Evolutionary conservation across 768 basidiomycete genomes (phyloP).

Genomic region (Neoboletus subvelutipes): DNA sequence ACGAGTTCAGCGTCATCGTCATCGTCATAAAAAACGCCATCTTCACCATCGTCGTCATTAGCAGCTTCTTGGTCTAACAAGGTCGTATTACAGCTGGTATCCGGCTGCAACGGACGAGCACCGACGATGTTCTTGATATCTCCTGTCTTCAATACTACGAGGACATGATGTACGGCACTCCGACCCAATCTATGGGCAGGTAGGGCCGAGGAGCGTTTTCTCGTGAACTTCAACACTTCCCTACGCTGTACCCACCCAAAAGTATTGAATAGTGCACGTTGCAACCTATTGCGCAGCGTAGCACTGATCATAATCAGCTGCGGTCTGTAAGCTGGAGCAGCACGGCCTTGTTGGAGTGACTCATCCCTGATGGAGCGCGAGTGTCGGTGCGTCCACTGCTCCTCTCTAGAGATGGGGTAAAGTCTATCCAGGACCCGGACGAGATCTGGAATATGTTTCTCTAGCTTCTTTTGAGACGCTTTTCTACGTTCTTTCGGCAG

Average conservation of each 20-base stretch:
- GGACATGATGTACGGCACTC: slow-evolving; percentile 49
- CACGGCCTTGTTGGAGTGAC: slow-evolving; percentile 8
- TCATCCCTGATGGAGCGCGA: slow-evolving; percentile 1
- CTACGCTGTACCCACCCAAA: slow-evolving; percentile 58
- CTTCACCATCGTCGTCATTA: slow-evolving; percentile 6
- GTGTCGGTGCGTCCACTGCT: not conserved
- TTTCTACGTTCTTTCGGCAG: slow-evolving; percentile 39
- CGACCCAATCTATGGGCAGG: slow-evolving; percentile 29
- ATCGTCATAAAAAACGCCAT: slow-evolving; percentile 26
- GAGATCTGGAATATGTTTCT: slow-evolving; percentile 57
- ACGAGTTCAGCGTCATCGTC: slow-evolving; percentile 20
- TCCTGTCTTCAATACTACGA: slow-evolving; percentile 58
- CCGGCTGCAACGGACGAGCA: slow-evolving; percentile 30
- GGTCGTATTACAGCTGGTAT: not conserved
- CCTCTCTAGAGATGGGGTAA: slow-evolving; percentile 38
- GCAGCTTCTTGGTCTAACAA: not conserved
- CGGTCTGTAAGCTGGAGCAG: slow-evolving; percentile 33
- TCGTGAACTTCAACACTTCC: slow-evolving; percentile 34
- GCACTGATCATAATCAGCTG: slow-evolving; percentile 73
- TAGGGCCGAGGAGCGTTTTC: slow-evolving; percentile 24
- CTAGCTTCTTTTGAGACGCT: slow-evolving; percentile 39
- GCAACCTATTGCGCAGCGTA: slow-evolving; percentile 54
- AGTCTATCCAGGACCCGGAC: slow-evolving; percentile 59
- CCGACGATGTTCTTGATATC: slow-evolving; percentile 54
- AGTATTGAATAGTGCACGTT: slow-evolving; percentile 43